These are phyloP conservation scores for Hortaea werneckii DNA, from an alignment of 2,329 filamentous ascomycete genomes.

Conservation along the genomic window DNA sequence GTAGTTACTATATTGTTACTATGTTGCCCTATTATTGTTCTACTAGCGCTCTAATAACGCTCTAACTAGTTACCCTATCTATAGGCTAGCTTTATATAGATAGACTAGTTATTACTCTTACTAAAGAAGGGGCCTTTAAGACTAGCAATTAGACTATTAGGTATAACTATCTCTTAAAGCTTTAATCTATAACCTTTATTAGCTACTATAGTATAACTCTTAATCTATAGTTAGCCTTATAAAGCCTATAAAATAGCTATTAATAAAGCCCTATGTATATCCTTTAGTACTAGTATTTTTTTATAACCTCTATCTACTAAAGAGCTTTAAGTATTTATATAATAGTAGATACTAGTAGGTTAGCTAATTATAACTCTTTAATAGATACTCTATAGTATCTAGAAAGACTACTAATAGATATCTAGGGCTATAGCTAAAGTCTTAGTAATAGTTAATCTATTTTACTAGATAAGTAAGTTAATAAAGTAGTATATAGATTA, in stretches of 20 bases:
- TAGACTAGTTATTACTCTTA: not conserved
- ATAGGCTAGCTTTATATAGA: not conserved
- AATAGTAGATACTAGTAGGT: not conserved
- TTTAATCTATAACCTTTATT: not conserved
- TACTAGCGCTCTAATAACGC: no score
- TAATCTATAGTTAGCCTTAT: not conserved
- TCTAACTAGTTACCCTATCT: no score
- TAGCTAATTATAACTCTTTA: not conserved
- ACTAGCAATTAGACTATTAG: not conserved
- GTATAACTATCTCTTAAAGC: not conserved
- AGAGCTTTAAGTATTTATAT: not conserved
- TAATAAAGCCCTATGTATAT: slow-evolving; percentile 1
- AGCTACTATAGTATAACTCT: not conserved
- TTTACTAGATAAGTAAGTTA: not conserved
- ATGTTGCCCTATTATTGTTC: no score
- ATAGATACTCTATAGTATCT: not conserved
- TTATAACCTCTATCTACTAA: not conserved
- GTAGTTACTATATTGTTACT: no score
- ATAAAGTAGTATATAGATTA: not conserved
- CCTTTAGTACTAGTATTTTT: not conserved
- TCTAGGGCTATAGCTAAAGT: not conserved
- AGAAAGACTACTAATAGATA: not conserved
- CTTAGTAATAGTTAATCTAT: not conserved
- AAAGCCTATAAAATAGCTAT: no score
- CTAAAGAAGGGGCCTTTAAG: not conserved